Evolutionary conservation across 345 rosid genomes (phyloP), one percentile per base, ranked within the genome.

Genomic region (Trapa bicornis): DNA sequence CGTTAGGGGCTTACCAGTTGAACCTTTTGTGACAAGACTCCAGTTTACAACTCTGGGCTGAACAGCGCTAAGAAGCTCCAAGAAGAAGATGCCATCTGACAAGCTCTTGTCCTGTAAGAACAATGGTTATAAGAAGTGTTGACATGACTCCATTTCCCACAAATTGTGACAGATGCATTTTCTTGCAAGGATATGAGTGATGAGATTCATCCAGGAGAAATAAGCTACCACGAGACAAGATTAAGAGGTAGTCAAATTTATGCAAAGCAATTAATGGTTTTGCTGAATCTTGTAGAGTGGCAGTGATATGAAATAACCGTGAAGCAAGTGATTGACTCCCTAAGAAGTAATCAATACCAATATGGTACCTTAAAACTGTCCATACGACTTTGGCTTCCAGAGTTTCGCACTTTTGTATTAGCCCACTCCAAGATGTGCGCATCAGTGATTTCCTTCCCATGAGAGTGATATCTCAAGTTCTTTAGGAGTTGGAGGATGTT

Each of bases 371-470:
- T 91, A 72, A 94, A 94, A 74, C 97, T 89, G 43, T 75, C 57
- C 95, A 87, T 89, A 35, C 80, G 88, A 65, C 83, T 80, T 68
- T 87, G 84, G 75, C 91, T 79, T 71, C 96, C 92, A 5, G 89
- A 77, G 62, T 65, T 70, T 62, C 88, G 80, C 67, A 87, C 96
- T 86, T 85, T 81, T 75, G 76, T 79, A 70, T 91, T 94, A 33
- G 99, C 99, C 99, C 99, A 94, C 42, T 81, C 79, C 76, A 94
- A 76, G 73, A 94, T 94, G 79, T 91, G 96, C 62, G 77, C 84
- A 74, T 94, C 97, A 32, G 73, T 78, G 67, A 94, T 87, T 69
- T 91, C 99, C 72, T 87, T 94, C 33, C 96, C 96, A 73, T 86
- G 84, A 64, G 97, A 86, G 74, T 91, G 95, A 65, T 80, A 89